Evolutionary conservation across 352 stramenopile genomes (phyloP).

Genomic region (Pythium aquatile): DNA sequence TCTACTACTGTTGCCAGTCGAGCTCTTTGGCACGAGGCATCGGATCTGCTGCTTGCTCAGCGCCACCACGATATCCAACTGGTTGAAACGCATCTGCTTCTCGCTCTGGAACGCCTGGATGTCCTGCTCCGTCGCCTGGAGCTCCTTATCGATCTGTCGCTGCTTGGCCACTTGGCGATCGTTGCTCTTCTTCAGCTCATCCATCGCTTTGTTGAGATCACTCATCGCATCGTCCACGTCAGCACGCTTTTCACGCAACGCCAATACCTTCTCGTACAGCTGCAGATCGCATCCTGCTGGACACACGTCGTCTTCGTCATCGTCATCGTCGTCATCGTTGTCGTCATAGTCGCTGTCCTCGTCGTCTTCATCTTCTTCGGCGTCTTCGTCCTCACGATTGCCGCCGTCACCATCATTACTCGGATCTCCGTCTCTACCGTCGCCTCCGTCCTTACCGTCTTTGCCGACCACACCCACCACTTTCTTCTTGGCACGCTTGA

Average conservation of each 20-base stretch:
- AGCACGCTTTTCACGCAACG: constrained; percentile 88
- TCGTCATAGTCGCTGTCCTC: constrained; percentile 79
- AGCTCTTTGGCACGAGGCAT: constrained; percentile 41
- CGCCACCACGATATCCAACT: constrained; percentile 80
- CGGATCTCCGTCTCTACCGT: constrained; percentile 28
- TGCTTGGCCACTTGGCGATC: constrained; percentile 85
- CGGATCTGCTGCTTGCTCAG: constrained; percentile 76
- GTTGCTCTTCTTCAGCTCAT: constrained; percentile 86
- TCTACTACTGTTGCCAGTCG: not conserved
- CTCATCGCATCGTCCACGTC: constrained; percentile 88
- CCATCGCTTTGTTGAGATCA: constrained; percentile 85
- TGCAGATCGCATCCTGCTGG: constrained; percentile 84
- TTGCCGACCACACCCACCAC: constrained; percentile 25
- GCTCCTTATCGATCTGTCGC: constrained; percentile 91
- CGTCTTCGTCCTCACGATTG: constrained; percentile 67
- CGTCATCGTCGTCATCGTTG: constrained; percentile 89
- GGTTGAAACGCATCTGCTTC: constrained; percentile 92
- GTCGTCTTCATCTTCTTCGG: constrained; percentile 73
- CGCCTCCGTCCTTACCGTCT: constrained; percentile 32
- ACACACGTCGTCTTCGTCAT: constrained; percentile 91
- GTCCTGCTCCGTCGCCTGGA: constrained; percentile 83
- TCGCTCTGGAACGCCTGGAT: constrained; percentile 92
- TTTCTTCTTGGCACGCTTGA: constrained; percentile 90
- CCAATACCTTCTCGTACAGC: constrained; percentile 92
- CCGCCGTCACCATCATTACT: constrained; percentile 50